Evolutionary conservation across 495 filamentous ascomycete genomes (phyloP).

Genomic region (Hypoxylon trugodes): DNA sequence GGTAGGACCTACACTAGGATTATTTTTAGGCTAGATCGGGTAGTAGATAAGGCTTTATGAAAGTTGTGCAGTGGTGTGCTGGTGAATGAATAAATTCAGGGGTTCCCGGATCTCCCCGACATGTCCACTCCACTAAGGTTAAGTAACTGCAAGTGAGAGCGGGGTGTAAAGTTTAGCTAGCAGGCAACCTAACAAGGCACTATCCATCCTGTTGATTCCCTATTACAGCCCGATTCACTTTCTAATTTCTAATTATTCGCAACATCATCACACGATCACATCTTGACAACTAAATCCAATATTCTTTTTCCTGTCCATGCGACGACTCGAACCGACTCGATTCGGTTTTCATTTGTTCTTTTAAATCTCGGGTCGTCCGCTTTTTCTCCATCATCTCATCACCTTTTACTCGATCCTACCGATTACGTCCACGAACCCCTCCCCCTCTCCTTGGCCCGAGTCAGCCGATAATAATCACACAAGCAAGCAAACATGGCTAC

Average conservation of each 20-base stretch:
- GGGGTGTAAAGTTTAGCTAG: constrained; percentile 11
- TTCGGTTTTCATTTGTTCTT: not conserved
- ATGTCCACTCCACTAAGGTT: no score
- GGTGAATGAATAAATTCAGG: not conserved
- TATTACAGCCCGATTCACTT: constrained; percentile 3
- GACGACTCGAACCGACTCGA: not conserved
- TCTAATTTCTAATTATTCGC: not conserved
- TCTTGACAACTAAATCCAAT: not conserved
- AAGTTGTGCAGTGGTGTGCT: constrained; percentile 10
- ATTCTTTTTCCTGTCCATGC: not conserved
- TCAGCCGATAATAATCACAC: not conserved
- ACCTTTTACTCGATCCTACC: not conserved
- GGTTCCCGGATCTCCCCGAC: not conserved
- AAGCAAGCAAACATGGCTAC: constrained; percentile 71
- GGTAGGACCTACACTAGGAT: not conserved
- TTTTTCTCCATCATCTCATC: not conserved
- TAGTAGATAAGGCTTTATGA: constrained; percentile 11
- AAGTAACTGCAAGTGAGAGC: constrained; percentile 9
- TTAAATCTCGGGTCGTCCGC: not conserved
- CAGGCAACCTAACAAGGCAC: no score
- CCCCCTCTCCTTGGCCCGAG: not conserved
- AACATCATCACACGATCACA: no score
- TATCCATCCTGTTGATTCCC: constrained; percentile 1
- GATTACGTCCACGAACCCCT: not conserved
- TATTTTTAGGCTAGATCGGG: constrained; percentile 4